Evolutionary conservation across 495 filamentous ascomycete species (phyloP).

Genomic region (Podospora pseudopauciseta): DNA sequence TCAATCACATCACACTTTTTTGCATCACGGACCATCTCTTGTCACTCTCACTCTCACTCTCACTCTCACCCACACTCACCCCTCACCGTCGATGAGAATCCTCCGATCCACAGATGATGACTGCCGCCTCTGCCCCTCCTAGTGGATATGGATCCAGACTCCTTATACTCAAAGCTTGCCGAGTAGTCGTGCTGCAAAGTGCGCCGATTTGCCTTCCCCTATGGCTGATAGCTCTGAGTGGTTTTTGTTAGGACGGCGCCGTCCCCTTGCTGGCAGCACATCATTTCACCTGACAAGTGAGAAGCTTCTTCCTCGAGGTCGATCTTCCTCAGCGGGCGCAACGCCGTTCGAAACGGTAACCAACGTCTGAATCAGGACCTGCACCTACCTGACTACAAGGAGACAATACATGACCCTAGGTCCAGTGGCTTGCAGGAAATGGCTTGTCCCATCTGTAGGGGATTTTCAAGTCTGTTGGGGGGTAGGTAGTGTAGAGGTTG

Average conservation of each 20-base stretch:
- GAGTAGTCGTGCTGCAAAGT: neutral
- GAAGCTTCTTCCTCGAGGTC: neutral
- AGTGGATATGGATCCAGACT: neutral
- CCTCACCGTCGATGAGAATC: neutral
- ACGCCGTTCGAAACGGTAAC: conserved; percentile 2
- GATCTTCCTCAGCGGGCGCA: neutral
- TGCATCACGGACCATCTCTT: conserved; percentile 1
- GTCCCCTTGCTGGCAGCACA: neutral
- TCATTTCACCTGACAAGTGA: neutral
- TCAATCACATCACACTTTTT: conserved; percentile 2
- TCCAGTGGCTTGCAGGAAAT: conserved; percentile 1
- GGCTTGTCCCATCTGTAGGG: conserved; percentile 6
- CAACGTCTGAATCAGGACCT: conserved; percentile 1
- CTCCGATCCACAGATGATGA: neutral
- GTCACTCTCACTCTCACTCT: neutral
- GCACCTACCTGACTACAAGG: neutral
- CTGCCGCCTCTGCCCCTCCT: neutral
- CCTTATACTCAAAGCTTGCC: neutral
- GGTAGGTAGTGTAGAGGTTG: neutral
- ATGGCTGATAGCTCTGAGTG: neutral
- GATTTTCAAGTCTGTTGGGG: conserved; percentile 1
- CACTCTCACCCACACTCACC: too few relatives aligned
- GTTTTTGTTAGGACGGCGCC: neutral
- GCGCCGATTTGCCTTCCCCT: too few relatives aligned
- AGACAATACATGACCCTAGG: neutral